Evolutionary conservation across 352 stramenopile species (phyloP), one percentile per base, ranked within the genome.

Genomic region (Phytopythium helicoides): DNA sequence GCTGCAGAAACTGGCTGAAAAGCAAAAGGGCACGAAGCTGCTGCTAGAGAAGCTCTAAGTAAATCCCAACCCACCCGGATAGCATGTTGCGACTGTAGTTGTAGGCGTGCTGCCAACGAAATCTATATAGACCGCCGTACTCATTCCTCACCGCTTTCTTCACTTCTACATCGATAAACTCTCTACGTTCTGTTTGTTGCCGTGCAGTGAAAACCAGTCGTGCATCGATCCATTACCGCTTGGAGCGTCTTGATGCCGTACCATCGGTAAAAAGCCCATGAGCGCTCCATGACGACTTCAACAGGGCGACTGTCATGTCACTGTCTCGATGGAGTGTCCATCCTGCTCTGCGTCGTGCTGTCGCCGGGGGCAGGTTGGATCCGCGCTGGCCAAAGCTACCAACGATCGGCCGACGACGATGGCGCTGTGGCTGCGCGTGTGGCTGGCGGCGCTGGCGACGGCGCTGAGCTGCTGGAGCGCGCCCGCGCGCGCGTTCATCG

Each of bases 11-110:
- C 73, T 88, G 26, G 54, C 60, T 11, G 70, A 73, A 36, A 35
- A 57, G 56, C 81, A 92, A 66, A 84, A 73, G 47, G 85, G 85
- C 50, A 92, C 81, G 49, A 89, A 86, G 64, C 72, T 94, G 74
- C 72, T 94, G 61, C 64, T 92, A 51, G 81, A 89, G 59, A 92
- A 92, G 61, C 81, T 94, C 47, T 60, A 83, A 82, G 54, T 69
- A 55, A 92, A 92, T 60, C 81, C 92, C 47, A 56, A 83, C 80
- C 51, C 66, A 55, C 41, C 54, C 36, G 26, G 50, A 14, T 53
- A 46, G 61, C 58, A 34, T 55, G 28, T 54, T 54, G 50, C 36
- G 25, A 26, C 1, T 3, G 26, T 33, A 33, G 23, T 25, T 53
- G 33, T 51, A 36, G 52, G 52, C 25, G 25, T n/a, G 39, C 56